These are phyloP conservation scores for Choanephora cucurbitarum DNA, from an alignment of 371 early-diverging fungal genomes.

Conservation along the genomic window DNA sequence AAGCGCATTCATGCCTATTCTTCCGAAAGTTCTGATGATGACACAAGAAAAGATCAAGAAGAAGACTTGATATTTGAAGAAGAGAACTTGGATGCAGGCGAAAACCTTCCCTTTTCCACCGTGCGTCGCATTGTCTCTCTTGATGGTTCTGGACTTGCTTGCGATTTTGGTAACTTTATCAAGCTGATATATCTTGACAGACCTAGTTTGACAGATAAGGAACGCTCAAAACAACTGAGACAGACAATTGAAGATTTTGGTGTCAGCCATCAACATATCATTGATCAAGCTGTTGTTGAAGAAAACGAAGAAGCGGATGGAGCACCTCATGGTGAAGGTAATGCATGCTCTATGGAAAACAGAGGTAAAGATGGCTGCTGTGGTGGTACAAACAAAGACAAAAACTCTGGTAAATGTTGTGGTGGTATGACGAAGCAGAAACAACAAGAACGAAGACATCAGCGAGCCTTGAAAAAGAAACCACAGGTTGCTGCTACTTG, in stretches of 20 bases:
- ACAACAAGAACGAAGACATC: constrained; percentile 8
- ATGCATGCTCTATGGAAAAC: constrained; percentile 10
- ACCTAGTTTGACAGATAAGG: constrained; percentile 26
- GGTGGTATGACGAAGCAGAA: constrained; percentile 21
- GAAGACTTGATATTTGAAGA: constrained; percentile 8
- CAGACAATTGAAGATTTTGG: constrained; percentile 5
- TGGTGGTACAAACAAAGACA: constrained; percentile 27
- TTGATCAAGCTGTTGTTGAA: constrained; percentile 8
- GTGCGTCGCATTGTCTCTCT: constrained; percentile 27
- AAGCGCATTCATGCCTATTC: constrained; percentile 14
- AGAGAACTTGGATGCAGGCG: constrained; percentile 25
- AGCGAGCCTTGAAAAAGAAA: background rate
- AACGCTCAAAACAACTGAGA: constrained; percentile 7
- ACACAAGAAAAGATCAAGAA: constrained; percentile 1
- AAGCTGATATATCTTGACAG: constrained; percentile 32
- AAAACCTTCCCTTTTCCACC: constrained; percentile 32
- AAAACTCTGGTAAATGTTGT: constrained; percentile 26
- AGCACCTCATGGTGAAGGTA: constrained; percentile 3
- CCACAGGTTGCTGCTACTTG: background rate
- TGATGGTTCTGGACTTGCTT: constrained; percentile 32
- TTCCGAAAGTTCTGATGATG: constrained; percentile 7
- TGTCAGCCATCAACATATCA: background rate
- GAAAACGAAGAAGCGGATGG: constrained; percentile 3
- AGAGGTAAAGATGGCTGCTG: constrained; percentile 24
- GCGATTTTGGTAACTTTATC: constrained; percentile 43